phyloP scores from a whole-genome alignment of 352 stramenopile genomes.

The Phytopythium delawarense region DNA sequence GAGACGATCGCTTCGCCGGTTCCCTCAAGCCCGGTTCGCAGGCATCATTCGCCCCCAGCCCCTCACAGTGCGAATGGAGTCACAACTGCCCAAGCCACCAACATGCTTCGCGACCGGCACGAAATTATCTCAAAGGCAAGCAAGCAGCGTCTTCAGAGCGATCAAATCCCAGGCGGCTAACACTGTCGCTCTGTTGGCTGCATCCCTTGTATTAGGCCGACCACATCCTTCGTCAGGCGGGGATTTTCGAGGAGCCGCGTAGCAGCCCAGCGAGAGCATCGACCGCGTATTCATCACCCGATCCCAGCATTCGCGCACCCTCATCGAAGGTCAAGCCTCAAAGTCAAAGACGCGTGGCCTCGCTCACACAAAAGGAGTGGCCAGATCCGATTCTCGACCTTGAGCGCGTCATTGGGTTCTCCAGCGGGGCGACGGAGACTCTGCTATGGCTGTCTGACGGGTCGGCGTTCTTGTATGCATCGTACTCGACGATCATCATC shows the following conservation, averaged over 20 bases:
- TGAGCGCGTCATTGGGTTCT: slow-evolving; percentile 58
- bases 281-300: neutral
- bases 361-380: slow-evolving; percentile 43
- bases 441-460: slow-evolving; percentile 47
- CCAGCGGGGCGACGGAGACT: slow-evolving; percentile 33
- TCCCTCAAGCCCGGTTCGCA: neutral
- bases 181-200: neutral
- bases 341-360: slow-evolving; percentile 14
- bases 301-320: neutral
- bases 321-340: neutral
- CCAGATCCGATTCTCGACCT: slow-evolving; percentile 64
- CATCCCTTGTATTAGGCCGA: slow-evolving; percentile 21
- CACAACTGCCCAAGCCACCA: neutral
- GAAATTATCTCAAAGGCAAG: slow-evolving; percentile 30
- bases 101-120: slow-evolving; percentile 30
- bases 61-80: neutral
- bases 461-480: slow-evolving; percentile 53
- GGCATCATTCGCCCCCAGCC: neutral
- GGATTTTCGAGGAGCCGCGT: slow-evolving; percentile 17
- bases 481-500: slow-evolving; percentile 59
- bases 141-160: neutral
- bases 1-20: neutral
- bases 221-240: slow-evolving; percentile 40
- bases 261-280: neutral
- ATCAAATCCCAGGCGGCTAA: neutral